Conservation (phyloP, 2,329 filamentous ascomycete genomes). For the Neurospora sp. region DNA sequence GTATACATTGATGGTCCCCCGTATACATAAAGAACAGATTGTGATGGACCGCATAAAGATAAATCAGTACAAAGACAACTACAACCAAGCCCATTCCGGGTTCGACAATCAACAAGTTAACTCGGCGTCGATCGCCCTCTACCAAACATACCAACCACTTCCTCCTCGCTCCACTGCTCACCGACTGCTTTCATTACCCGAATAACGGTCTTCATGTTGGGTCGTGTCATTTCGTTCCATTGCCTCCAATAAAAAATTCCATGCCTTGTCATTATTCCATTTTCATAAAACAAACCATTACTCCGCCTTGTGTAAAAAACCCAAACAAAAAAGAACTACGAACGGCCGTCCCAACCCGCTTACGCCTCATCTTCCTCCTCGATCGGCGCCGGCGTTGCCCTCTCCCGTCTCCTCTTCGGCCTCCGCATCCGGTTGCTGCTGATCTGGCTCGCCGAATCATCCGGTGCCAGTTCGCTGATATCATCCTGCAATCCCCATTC, state of each 20-base stretch:
- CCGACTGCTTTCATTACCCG: neutral
- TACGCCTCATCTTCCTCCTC: conserved; percentile 53
- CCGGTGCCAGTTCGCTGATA: conserved; percentile 55
- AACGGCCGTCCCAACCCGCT: neutral
- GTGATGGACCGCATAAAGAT: neutral
- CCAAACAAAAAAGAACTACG: neutral
- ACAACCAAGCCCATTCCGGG: neutral
- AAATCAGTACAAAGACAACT: neutral
- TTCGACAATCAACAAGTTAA: neutral
- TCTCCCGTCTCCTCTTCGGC: conserved; percentile 58
- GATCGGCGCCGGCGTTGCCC: conserved; percentile 62
- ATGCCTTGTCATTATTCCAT: neutral
- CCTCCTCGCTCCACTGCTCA: neutral
- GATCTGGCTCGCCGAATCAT: conserved; percentile 75
- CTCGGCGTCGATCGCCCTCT: neutral
- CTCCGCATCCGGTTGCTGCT: conserved; percentile 58
- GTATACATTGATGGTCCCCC: neutral
- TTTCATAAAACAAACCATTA: neutral
- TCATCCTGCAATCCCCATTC: conserved; percentile 47
- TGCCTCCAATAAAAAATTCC: neutral
- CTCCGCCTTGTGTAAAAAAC: neutral
- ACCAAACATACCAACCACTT: neutral
- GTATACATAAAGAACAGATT: neutral
- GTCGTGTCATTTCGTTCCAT: neutral
- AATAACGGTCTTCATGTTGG: neutral